phyloP scores from a whole-genome alignment of 805 yeast genomes.

The Ogataea methanolica region DNA sequence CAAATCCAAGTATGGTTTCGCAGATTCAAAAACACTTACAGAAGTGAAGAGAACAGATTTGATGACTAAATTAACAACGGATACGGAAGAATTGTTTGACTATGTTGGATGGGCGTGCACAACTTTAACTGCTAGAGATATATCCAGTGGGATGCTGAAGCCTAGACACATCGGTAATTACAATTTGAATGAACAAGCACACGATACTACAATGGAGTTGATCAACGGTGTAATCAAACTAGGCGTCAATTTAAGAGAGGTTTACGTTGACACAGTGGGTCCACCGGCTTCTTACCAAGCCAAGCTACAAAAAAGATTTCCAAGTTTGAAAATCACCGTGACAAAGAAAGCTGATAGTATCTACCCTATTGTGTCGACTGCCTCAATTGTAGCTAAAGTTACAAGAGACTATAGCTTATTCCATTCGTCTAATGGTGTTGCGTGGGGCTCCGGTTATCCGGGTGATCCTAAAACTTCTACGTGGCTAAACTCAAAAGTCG shows the following conservation, averaged over 20 bases:
- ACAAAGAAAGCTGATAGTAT: conserved; percentile 93
- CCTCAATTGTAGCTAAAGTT: conserved; percentile 94
- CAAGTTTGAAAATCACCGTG: conserved; percentile 68
- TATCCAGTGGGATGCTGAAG: conserved; percentile 82
- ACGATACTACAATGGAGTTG: conserved; percentile 82
- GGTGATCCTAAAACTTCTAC: conserved; percentile 80
- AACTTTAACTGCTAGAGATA: conserved; percentile 81
- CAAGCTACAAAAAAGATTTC: conserved; percentile 67
- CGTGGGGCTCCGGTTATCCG: conserved; percentile 91
- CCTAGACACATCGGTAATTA: conserved; percentile 53
- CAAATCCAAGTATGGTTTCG: conserved; percentile 65
- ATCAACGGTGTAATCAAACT: conserved; percentile 59
- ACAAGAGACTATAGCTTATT: conserved; percentile 61
- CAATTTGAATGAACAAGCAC: conserved; percentile 94
- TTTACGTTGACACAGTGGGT: conserved; percentile 95
- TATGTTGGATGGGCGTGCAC: conserved; percentile 88
- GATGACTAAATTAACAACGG: conserved; percentile 43
- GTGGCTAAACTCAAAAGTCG: conserved; percentile 65
- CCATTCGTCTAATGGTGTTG: conserved; percentile 15
- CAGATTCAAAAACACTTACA: conserved; percentile 85
- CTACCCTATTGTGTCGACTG: conserved; percentile 90
- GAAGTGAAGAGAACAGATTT: conserved; percentile 64
- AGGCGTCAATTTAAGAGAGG: conserved; percentile 63
- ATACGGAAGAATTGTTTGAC: conserved; percentile 43
- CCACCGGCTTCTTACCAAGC: conserved; percentile 83